Evolutionary conservation across 352 stramenopile genomes (phyloP).

Genomic region (Phytophthora agathidicida): DNA sequence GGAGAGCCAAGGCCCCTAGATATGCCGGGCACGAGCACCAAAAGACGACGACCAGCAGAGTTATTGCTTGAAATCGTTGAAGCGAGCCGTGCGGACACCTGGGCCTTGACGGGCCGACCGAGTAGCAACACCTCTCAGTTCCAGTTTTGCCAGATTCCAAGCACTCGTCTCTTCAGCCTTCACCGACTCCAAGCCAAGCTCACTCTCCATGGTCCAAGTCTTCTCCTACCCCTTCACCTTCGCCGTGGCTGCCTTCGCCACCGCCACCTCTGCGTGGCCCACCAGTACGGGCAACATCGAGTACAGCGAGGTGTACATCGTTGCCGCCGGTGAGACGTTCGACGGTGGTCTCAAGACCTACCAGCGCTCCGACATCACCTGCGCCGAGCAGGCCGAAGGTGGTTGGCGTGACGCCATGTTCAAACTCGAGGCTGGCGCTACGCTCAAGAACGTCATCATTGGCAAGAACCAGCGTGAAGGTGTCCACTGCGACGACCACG

Average conservation of each 20-base stretch:
- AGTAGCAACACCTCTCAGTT: constrained; percentile 10
- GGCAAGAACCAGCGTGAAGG: constrained; percentile 42
- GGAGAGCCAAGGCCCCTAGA: constrained; percentile 8
- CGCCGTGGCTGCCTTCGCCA: constrained; percentile 7
- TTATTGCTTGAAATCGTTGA: constrained; percentile 10
- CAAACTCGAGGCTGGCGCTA: constrained; percentile 39
- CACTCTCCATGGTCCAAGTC: constrained; percentile 31
- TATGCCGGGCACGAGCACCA: constrained; percentile 24
- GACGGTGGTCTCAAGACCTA: constrained; percentile 47
- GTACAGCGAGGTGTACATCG: constrained; percentile 38
- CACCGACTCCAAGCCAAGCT: constrained; percentile 9
- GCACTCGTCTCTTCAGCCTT: too few relatives aligned
- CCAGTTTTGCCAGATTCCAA: constrained; percentile 16
- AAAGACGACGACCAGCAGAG: constrained; percentile 1
- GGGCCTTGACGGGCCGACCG: not conserved
- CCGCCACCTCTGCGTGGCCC: constrained; percentile 28
- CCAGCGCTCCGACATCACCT: constrained; percentile 44
- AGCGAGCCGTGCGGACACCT: constrained; percentile 11
- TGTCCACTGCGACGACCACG: constrained; percentile 37
- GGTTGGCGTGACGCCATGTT: constrained; percentile 35
- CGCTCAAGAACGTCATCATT: constrained; percentile 53
- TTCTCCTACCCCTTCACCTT: constrained; percentile 19
- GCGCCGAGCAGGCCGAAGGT: constrained; percentile 32
- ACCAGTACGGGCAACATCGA: constrained; percentile 33
- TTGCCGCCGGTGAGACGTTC: constrained; percentile 35